Evolutionary conservation across 331 rosid genomes (phyloP), one percentile per base, ranked within the genome.

Genomic region (Malus hybrid): DNA sequence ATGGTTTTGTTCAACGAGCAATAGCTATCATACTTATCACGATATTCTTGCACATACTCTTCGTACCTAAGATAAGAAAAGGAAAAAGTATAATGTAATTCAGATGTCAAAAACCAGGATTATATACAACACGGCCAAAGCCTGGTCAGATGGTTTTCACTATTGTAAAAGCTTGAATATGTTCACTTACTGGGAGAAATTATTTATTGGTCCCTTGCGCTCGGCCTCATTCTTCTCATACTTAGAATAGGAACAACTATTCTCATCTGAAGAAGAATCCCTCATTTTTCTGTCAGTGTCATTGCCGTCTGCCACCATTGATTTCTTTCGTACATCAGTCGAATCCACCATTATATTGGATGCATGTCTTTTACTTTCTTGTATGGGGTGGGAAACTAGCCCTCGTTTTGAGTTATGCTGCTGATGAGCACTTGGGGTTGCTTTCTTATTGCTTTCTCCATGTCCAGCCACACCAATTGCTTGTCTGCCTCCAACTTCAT

Each of bases 221-320:
- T 95, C 97, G 26, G 99, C 96, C 81, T 90, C 86, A 55, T 90
- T 95, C 86, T 90, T 95, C 70, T 90, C 99, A 56, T 90, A 95
- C 82, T 95, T 92, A 18, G 97, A 87, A 86, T 87, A 95, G 48
- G 99, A 95, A 84, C 96, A 93, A 83, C 97, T 92, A 73, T 90
- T 95, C 82, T 95, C 97, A 80, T 92, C 99, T 33, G 99, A 95
- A 75, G 97, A 92, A 9, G 99, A 92, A 82, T 92, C 99, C 79
- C 97, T 85, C 76, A 93, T 94, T 86, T 87, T 92, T 66, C 81
- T 92, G 53, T 88, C 97, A 28, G 85, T 82, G 65, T 80, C 85
- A 77, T 87, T 88, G 80, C 84, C 86, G 58, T 92, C 99, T 46
- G 82, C 92, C 80, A 86, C 77, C 75, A 80, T 32, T 32, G 82